These are phyloP conservation scores for Persicaria maculosa DNA, from an alignment of 148 eudicot genomes.

Conservation along the genomic window DNA sequence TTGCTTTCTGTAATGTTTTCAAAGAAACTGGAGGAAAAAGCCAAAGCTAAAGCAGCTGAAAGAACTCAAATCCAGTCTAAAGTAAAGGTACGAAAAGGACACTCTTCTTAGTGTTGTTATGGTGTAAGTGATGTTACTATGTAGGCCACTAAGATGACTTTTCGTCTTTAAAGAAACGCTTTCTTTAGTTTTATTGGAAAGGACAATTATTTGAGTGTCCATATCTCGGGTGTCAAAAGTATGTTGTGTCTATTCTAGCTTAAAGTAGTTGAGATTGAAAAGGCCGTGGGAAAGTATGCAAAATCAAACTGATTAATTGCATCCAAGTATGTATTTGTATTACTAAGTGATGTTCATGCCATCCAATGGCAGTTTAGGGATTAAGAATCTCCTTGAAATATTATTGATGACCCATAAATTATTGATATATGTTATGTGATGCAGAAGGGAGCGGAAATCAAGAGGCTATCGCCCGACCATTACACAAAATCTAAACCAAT, in stretches of 20 bases:
- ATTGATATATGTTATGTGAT: constrained; percentile 14
- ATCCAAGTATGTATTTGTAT: not conserved
- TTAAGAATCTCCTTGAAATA: not conserved
- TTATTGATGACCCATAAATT: not conserved
- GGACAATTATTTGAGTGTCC: not conserved
- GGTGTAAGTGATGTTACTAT: not conserved
- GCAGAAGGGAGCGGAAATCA: constrained; percentile 33
- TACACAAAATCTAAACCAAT: constrained; percentile 38
- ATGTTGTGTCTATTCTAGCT: not conserved
- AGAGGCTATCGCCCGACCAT: constrained; percentile 27
- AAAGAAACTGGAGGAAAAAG: constrained; percentile 41
- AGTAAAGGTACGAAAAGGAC: constrained; percentile 22
- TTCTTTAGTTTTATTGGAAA: not conserved
- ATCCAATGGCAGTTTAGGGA: not conserved
- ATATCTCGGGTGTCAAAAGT: not conserved
- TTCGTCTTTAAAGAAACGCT: not conserved
- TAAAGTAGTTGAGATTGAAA: not conserved
- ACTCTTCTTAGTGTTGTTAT: not conserved
- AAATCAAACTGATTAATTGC: not conserved
- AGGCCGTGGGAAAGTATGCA: not conserved
- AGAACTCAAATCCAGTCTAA: constrained; percentile 29
- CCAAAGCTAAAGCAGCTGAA: constrained; percentile 33
- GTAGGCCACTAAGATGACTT: not conserved
- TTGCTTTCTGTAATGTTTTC: constrained; percentile 27
- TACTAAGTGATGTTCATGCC: not conserved